Evolutionary conservation across 345 rosid species (phyloP), one percentile per base, ranked within the genome.

Genomic region (Acer saccharum): DNA sequence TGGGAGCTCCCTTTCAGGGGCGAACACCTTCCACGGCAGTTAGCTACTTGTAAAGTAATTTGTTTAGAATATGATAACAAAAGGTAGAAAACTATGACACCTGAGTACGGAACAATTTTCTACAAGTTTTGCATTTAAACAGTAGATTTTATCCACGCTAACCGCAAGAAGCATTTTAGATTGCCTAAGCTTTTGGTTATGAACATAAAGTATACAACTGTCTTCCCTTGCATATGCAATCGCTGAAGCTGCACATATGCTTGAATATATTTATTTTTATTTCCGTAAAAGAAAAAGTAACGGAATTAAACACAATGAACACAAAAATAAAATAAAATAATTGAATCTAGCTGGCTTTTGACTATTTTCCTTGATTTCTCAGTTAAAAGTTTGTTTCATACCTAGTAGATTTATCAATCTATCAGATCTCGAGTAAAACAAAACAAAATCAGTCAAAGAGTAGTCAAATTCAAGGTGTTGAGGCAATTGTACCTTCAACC

Each of bases 401-500:
- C n/a, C 41, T 32, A 65, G 17, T 20, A 69, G 1, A 46, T 7
- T 50, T 13, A 50, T 5, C 9, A 11, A 48, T 14, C 39, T 11
- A n/a, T 13, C 18, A 21, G 8, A 27, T 27, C 3, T 29, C 35
- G 20, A 72, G 13, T 12, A 72, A 21, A 17, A 8, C 14, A 16
- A 50, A 10, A 80, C 44, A 69, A 74, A 69, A 66, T 21, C 52
- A 78, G 43, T 73, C 21, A 25, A 54, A 39, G 12, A 60, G 27
- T 60, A 60, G 11, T 60, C 13, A 60, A 60, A 60, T n/a, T 2
- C 27, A 60, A 2, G 64, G 10, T 18, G 64, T 60, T 12, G 23
- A 43, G 74, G 10, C 16, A 35, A 61, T 57, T 65, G 29, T 86
- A 95, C 99, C 96, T 95, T 95, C 57, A 91, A 70, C 76, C 76